Percentiles rank a stretch among this genome's conserved stretches.
These are phyloP conservation scores for Aspergillus sclerotioniger DNA, from an alignment of 495 filamentous ascomycete species.

Conservation along the genomic window DNA sequence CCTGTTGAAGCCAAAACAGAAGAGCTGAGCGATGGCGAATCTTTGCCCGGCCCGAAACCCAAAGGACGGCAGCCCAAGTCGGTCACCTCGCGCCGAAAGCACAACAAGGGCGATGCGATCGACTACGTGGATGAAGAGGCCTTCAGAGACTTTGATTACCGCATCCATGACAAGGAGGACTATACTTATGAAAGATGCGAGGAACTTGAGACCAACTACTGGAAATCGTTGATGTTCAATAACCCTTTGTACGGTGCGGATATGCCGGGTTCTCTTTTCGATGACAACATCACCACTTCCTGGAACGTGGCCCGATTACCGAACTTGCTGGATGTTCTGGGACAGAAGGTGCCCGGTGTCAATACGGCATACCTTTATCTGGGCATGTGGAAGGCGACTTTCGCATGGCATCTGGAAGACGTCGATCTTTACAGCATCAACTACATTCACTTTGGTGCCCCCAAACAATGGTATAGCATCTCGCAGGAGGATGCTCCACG, in stretches of 20 bases:
- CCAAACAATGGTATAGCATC: conserved; percentile 99
- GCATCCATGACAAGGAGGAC: conserved; percentile 74
- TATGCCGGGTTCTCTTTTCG: conserved; percentile 94
- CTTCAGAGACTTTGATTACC: conserved; percentile 87
- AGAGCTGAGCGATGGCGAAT: conserved; percentile 51
- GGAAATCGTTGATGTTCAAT: conserved; percentile 93
- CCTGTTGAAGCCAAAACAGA: conserved; percentile 49
- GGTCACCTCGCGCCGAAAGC: conserved; percentile 69
- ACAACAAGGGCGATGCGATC: conserved; percentile 68
- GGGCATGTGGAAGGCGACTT: conserved; percentile 99
- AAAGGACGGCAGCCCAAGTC: conserved; percentile 57
- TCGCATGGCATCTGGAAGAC: conserved; percentile 98
- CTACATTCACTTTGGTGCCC: conserved; percentile 97
- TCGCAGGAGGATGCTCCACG: conserved; percentile 91
- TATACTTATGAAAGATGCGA: conserved; percentile 89
- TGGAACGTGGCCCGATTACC: conserved; percentile 96
- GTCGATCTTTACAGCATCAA: conserved; percentile 99
- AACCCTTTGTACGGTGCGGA: conserved; percentile 95
- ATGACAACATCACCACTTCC: conserved; percentile 66
- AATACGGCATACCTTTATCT: conserved; percentile 99
- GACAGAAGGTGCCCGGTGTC: conserved; percentile 92
- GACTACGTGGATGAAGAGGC: conserved; percentile 78
- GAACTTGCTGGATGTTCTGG: conserved; percentile 90
- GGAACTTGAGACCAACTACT: conserved; percentile 90
- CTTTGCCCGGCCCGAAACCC: conserved; percentile 41